phyloP scores from a whole-genome alignment of 139 green algal species.

The Mychonastes homosphaera region DNA sequence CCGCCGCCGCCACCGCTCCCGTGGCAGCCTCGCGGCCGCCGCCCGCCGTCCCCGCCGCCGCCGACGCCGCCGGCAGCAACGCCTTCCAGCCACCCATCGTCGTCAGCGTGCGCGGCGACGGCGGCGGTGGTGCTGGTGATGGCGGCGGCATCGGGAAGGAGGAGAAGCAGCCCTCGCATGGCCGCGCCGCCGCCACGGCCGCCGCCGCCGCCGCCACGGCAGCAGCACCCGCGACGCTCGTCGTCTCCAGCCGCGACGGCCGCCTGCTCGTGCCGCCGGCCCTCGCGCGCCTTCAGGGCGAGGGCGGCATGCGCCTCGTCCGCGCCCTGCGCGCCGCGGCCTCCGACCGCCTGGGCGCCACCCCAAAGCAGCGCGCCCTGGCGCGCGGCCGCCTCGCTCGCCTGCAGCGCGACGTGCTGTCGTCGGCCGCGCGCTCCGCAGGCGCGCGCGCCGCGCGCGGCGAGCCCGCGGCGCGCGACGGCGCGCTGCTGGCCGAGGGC shows the following conservation, averaged over 20 bases:
- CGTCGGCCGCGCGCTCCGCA: neutral
- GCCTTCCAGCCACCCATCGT: neutral
- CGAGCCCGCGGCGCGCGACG: slow-evolving; percentile 22
- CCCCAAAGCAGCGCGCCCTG: neutral
- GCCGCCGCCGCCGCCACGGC: neutral
- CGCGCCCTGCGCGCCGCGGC: neutral
- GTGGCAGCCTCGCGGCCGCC: neutral
- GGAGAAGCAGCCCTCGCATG: neutral
- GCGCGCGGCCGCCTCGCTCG: no score
- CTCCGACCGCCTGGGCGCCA: neutral
- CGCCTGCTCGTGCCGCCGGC: slow-evolving; percentile 8
- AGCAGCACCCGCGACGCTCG: slow-evolving; percentile 4
- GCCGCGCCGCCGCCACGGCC: neutral
- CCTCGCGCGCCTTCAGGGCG: slow-evolving; percentile 16
- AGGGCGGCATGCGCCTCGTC: slow-evolving; percentile 19
- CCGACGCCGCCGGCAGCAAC: neutral
- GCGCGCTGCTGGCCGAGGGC: no score
- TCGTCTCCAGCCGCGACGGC: slow-evolving; percentile 17
- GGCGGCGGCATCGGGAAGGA: no score
- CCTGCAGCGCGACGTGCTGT: neutral
- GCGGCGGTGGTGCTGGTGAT: no score
- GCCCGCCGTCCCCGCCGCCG: neutral
- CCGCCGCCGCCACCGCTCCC: no score
- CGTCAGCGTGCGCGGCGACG: no score
- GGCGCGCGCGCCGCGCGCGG: neutral